These are phyloP conservation scores for Chaetoceros muelleri DNA, from an alignment of 108 stramenopile genomes.

Conservation along the genomic window DNA sequence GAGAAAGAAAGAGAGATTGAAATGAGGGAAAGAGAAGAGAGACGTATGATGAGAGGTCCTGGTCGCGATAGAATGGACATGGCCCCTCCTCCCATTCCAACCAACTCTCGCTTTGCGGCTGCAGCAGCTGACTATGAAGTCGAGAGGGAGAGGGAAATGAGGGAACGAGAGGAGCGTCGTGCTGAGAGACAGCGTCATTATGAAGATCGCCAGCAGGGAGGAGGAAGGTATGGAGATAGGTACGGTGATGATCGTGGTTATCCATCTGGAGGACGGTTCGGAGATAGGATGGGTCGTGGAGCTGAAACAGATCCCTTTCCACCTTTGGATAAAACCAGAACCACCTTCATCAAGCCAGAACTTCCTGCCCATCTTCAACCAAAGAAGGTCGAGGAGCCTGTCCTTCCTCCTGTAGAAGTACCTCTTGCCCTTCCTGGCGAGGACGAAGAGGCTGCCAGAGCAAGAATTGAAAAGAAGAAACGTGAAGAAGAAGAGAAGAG, in stretches of 20 bases:
- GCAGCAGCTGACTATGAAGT: slow-evolving; percentile 19
- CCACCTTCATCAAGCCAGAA: slow-evolving; percentile 6
- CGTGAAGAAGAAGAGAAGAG: slow-evolving; percentile 28
- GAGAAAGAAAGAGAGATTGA: slow-evolving; percentile 16
- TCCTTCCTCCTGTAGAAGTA: slow-evolving; percentile 32
- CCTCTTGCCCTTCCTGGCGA: slow-evolving; percentile 34
- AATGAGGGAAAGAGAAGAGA: slow-evolving; percentile 4
- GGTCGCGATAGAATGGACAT: slow-evolving; percentile 3
- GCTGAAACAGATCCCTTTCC: slow-evolving; percentile 14
- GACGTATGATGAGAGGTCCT: slow-evolving; percentile 1
- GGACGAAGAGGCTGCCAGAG: slow-evolving; percentile 34
- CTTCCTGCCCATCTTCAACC: slow-evolving; percentile 13
- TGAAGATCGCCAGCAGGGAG: not conserved
- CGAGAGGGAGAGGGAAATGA: not conserved
- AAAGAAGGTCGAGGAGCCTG: slow-evolving; percentile 19
- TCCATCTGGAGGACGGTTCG: slow-evolving; percentile 12
- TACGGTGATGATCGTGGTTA: slow-evolving; percentile 1
- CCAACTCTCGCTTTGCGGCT: slow-evolving; percentile 42
- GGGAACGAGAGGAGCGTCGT: not conserved
- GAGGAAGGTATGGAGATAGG: slow-evolving; percentile 11
- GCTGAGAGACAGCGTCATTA: slow-evolving; percentile 1
- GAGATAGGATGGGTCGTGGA: slow-evolving; percentile 15
- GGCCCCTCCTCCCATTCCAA: slow-evolving; percentile 6
- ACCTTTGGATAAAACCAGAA: slow-evolving; percentile 13
- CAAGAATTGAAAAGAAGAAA: slow-evolving; percentile 30